These are phyloP conservation scores for Prunus campanulata DNA, from an alignment of 306 rosid genomes.

Conservation along the genomic window DNA sequence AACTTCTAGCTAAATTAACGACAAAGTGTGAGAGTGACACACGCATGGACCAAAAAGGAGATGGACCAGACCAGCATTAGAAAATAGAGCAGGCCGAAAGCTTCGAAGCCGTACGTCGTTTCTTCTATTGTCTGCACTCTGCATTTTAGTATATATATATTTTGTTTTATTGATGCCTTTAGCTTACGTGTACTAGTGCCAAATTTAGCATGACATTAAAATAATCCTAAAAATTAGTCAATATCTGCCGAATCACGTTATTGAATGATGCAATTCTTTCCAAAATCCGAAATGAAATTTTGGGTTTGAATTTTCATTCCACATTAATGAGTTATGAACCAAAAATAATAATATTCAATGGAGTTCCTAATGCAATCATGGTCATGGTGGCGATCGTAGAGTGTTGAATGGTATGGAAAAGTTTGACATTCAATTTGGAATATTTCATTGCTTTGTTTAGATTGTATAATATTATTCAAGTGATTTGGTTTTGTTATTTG, in stretches of 20 bases:
- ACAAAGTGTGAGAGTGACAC: not conserved
- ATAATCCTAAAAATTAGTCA: not conserved
- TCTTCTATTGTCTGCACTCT: too few relatives aligned
- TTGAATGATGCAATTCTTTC: not conserved
- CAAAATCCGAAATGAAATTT: not conserved
- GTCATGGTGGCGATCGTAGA: too few relatives aligned
- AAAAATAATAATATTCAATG: too few relatives aligned
- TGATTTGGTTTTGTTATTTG: too few relatives aligned
- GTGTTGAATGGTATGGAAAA: too few relatives aligned
- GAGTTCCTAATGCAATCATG: too few relatives aligned
- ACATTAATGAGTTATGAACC: too few relatives aligned
- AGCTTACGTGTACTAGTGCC: not conserved
- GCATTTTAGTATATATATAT: not conserved
- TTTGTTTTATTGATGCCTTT: not conserved
- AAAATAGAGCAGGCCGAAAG: not conserved
- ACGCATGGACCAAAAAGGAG: not conserved
- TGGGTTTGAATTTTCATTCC: not conserved
- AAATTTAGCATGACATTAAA: not conserved
- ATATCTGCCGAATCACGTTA: not conserved
- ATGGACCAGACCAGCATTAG: not conserved
- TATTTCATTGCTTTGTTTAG: too few relatives aligned
- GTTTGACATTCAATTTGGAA: too few relatives aligned
- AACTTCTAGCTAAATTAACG: not conserved
- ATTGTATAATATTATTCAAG: too few relatives aligned
- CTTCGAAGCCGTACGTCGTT: not conserved